These are phyloP conservation scores for Leavenworthia alabamica DNA, from an alignment of 345 rosid species.

Conservation along the genomic window DNA sequence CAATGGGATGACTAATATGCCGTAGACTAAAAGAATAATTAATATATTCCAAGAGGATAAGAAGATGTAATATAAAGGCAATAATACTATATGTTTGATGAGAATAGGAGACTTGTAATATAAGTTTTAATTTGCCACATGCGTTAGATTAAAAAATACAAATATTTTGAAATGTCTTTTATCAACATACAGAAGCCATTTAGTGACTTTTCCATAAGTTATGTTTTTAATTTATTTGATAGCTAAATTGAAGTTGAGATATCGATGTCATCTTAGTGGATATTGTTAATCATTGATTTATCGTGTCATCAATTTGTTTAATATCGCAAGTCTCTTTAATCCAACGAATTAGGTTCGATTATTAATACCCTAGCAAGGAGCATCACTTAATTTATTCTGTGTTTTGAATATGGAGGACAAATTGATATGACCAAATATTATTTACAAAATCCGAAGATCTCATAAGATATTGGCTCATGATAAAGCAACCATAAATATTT, in stretches of 20 bases:
- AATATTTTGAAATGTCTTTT: background rate
- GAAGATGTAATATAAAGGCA: background rate
- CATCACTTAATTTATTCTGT: background rate
- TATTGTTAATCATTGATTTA: background rate
- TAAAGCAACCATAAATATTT: background rate
- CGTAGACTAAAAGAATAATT: background rate
- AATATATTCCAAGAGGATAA: conserved; percentile 24
- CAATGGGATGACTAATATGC: conserved; percentile 16
- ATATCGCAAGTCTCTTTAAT: background rate
- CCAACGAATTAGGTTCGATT: background rate
- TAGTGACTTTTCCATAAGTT: background rate
- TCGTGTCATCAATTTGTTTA: background rate
- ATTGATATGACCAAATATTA: background rate
- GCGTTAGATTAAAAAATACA: conserved; percentile 4
- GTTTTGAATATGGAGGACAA: conserved; percentile 17
- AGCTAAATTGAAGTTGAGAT: conserved; percentile 16
- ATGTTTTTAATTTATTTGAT: background rate
- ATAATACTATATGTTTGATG: too few species aligned
- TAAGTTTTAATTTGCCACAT: background rate
- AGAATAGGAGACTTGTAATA: background rate
- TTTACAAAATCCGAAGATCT: background rate
- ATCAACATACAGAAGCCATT: conserved; percentile 20
- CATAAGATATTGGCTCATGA: conserved; percentile 1
- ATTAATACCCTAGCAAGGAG: background rate
- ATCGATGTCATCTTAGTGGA: conserved; percentile 28